phyloP scores from a whole-genome alignment of 306 rosid genomes.

The Inga oerstediana region DNA sequence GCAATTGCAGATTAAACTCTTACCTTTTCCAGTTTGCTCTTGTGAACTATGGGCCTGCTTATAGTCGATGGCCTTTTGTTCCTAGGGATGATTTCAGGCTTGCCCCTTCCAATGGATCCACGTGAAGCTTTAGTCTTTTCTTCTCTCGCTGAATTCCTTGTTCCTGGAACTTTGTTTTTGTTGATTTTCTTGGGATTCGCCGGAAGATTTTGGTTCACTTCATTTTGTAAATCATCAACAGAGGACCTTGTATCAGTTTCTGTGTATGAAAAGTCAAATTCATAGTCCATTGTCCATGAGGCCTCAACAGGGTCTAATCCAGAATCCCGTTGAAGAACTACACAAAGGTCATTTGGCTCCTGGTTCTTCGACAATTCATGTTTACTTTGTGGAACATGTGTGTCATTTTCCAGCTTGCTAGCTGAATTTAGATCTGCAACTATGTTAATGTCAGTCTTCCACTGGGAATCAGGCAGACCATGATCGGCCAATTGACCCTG shows the following conservation, averaged over 20 bases:
- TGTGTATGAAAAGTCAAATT: slow-evolving; percentile 49
- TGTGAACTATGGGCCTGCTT: slow-evolving; percentile 51
- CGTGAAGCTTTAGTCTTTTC: slow-evolving; percentile 35
- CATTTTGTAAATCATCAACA: slow-evolving; percentile 40
- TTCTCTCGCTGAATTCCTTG: slow-evolving; percentile 34
- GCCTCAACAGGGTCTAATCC: slow-evolving; percentile 38
- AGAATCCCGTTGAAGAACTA: slow-evolving; percentile 55
- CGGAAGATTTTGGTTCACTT: slow-evolving; percentile 38
- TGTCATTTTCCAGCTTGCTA: slow-evolving; percentile 36
- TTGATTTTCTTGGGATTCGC: slow-evolving; percentile 39
- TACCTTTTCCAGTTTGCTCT: slow-evolving; percentile 70
- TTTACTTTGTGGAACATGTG: slow-evolving; percentile 35
- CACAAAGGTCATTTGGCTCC: slow-evolving; percentile 59
- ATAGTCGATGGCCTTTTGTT: slow-evolving; percentile 40
- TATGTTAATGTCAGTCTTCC: slow-evolving; percentile 54
- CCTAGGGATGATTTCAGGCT: slow-evolving; percentile 39
- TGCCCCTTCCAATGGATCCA: slow-evolving; percentile 35
- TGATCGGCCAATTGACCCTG: slow-evolving; percentile 46
- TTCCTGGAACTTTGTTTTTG: slow-evolving; percentile 49
- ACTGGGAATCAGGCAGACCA: slow-evolving; percentile 42
- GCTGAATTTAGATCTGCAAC: slow-evolving; percentile 48
- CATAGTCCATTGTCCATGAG: slow-evolving; percentile 54
- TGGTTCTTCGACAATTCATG: slow-evolving; percentile 31
- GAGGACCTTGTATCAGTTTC: slow-evolving; percentile 41
- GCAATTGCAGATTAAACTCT: slow-evolving; percentile 19